These are phyloP conservation scores for Bassia scoparia DNA, from an alignment of 148 eudicot genomes.

Conservation along the genomic window DNA sequence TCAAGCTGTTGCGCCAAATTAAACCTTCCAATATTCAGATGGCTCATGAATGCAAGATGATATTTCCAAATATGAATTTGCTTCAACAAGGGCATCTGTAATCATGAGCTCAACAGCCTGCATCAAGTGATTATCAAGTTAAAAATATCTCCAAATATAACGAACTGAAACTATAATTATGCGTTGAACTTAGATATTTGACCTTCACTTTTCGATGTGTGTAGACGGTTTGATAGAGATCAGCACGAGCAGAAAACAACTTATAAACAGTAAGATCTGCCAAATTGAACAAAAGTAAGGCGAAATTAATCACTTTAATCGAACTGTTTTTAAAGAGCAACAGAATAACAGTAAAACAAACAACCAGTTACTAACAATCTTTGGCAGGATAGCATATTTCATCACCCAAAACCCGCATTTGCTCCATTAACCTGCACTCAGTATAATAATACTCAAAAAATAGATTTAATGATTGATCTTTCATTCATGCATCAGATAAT, in stretches of 20 bases:
- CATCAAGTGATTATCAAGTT: constrained; percentile 5
- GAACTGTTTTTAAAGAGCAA: background rate
- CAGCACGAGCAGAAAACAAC: constrained; percentile 78
- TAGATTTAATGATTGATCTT: background rate
- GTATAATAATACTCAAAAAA: background rate
- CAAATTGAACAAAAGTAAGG: constrained; percentile 13
- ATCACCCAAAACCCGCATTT: constrained; percentile 75
- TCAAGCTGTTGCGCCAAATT: background rate
- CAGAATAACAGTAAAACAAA: background rate
- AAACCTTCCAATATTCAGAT: constrained; percentile 85
- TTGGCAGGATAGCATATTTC: constrained; percentile 89
- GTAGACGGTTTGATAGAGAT: constrained; percentile 79
- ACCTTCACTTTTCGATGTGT: constrained; percentile 94
- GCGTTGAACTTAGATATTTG: background rate
- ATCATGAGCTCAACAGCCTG: constrained; percentile 94
- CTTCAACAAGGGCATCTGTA: constrained; percentile 72
- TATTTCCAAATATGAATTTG: constrained; percentile 57
- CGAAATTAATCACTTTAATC: background rate
- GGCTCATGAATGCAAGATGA: constrained; percentile 67
- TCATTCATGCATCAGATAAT: background rate
- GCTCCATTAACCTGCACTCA: constrained; percentile 60
- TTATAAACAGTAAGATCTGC: constrained; percentile 79
- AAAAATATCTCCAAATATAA: background rate
- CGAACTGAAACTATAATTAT: background rate
- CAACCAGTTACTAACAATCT: constrained; percentile 52